These are phyloP conservation scores for Melanopsichium pennsylvanicum DNA, from an alignment of 1,284 basidiomycete genomes.

Conservation along the genomic window DNA sequence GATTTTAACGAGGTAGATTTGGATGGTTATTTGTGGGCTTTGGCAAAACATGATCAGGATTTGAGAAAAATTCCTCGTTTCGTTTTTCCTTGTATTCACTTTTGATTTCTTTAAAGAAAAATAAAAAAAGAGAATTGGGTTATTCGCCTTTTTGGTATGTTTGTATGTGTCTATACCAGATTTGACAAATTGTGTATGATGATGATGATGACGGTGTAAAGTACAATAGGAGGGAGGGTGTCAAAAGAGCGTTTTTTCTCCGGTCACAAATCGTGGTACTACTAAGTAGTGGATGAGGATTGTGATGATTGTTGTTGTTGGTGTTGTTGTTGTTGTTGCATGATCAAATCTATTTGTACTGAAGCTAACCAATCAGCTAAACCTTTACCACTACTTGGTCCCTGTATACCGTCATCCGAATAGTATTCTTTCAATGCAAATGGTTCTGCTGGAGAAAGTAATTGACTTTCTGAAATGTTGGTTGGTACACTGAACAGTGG, in stretches of 20 bases:
- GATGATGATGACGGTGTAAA: too few species aligned
- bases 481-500: slow-evolving; percentile 19
- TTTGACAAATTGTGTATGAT: too few species aligned
- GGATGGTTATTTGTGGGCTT: slow-evolving; percentile 61
- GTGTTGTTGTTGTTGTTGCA: neutral
- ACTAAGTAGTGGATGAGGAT: too few species aligned
- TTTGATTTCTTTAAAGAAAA: neutral
- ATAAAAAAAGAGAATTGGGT: too few species aligned
- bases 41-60: slow-evolving; percentile 50
- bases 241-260: too few species aligned
- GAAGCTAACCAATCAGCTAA: slow-evolving; percentile 31
- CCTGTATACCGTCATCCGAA: slow-evolving; percentile 20
- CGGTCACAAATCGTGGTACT: too few species aligned
- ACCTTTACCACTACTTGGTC: neutral
- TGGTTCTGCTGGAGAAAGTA: slow-evolving; percentile 23
- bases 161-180: too few species aligned
- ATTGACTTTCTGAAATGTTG: neutral
- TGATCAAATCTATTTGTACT: slow-evolving; percentile 20
- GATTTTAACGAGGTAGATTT: slow-evolving; percentile 56
- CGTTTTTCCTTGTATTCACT: slow-evolving; percentile 20
- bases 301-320: too few species aligned
- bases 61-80: slow-evolving; percentile 55
- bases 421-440: slow-evolving; percentile 29
- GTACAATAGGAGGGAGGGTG: too few species aligned
- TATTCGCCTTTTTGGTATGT: too few species aligned